These are phyloP conservation scores for Kwoniella bestiolae DNA, from an alignment of 768 basidiomycete species.

Conservation along the genomic window DNA sequence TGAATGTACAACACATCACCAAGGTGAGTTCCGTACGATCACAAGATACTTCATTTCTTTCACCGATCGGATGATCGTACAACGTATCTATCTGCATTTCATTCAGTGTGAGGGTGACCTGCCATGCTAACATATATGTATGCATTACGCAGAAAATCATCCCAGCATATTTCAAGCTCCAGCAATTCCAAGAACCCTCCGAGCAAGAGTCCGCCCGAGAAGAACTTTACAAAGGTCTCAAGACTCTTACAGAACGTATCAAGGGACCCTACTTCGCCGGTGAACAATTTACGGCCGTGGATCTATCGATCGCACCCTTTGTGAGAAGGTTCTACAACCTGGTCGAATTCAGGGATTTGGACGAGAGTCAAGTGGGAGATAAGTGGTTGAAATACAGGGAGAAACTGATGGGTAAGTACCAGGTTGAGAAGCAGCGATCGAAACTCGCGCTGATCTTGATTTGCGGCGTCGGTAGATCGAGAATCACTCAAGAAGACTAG, in stretches of 20 bases:
- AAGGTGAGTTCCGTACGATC: too few species aligned
- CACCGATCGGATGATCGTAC: too few species aligned
- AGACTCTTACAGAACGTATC: slow-evolving; percentile 57
- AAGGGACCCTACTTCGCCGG: slow-evolving; percentile 67
- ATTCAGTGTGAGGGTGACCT: too few species aligned
- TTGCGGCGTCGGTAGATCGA: too few species aligned
- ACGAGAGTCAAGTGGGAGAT: slow-evolving; percentile 59
- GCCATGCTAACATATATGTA: neutral
- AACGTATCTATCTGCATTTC: too few species aligned
- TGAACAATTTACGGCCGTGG: slow-evolving; percentile 64
- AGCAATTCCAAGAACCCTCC: slow-evolving; percentile 58
- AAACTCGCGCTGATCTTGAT: neutral
- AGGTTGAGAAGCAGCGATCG: slow-evolving; percentile 22
- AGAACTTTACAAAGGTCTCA: slow-evolving; percentile 59
- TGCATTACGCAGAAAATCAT: slow-evolving; percentile 59
- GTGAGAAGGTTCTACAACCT: slow-evolving; percentile 68
- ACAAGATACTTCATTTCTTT: neutral
- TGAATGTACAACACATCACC: slow-evolving; percentile 56
- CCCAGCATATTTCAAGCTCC: slow-evolving; percentile 63
- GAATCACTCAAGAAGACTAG: slow-evolving; percentile 30
- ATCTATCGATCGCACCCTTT: slow-evolving; percentile 68
- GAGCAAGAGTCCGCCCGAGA: slow-evolving; percentile 51
- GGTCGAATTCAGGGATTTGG: slow-evolving; percentile 63
- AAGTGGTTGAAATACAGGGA: slow-evolving; percentile 63
- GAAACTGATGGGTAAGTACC: slow-evolving; percentile 60